phyloP scores from a whole-genome alignment of 2,329 filamentous ascomycete genomes.

The Lasiodiplodia sp. region DNA sequence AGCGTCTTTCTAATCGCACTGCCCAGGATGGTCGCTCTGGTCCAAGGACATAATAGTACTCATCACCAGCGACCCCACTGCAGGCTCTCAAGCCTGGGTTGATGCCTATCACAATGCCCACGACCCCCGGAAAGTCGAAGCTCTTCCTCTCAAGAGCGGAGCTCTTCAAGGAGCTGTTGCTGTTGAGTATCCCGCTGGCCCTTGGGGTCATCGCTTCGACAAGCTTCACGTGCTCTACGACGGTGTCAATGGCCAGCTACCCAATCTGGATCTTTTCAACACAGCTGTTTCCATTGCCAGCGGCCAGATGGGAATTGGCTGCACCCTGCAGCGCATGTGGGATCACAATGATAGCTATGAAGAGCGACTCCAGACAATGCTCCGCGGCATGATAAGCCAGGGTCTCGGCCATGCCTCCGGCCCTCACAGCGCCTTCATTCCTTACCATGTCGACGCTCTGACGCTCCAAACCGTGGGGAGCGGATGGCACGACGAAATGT shows the following conservation, averaged over 20 bases:
- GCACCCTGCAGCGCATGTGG: constrained; percentile 86
- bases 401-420: constrained; percentile 88
- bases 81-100: constrained; percentile 94
- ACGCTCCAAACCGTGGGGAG: constrained; percentile 89
- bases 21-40: constrained; percentile 88
- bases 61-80: constrained; percentile 85
- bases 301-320: constrained; percentile 89
- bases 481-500: constrained; percentile 98
- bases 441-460: constrained; percentile 96
- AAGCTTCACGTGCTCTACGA: constrained; percentile 93
- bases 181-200: constrained; percentile 80
- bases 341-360: constrained; percentile 77
- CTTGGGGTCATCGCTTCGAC: constrained; percentile 80
- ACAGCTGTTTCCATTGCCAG: constrained; percentile 86
- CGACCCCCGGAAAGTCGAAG: constrained; percentile 71
- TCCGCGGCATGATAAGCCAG: constrained; percentile 91
- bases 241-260: constrained; percentile 92
- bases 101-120: constrained; percentile 96
- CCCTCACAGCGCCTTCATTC: constrained; percentile 94
- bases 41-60: constrained; percentile 98
- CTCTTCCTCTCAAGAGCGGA: constrained; percentile 88
- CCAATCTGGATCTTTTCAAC: constrained; percentile 95
- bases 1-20: neutral
- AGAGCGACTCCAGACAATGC: constrained; percentile 84
- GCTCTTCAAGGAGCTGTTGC: constrained; percentile 91